phyloP scores from a whole-genome alignment of 352 stramenopile species.

The Pythium rishiriense region DNA sequence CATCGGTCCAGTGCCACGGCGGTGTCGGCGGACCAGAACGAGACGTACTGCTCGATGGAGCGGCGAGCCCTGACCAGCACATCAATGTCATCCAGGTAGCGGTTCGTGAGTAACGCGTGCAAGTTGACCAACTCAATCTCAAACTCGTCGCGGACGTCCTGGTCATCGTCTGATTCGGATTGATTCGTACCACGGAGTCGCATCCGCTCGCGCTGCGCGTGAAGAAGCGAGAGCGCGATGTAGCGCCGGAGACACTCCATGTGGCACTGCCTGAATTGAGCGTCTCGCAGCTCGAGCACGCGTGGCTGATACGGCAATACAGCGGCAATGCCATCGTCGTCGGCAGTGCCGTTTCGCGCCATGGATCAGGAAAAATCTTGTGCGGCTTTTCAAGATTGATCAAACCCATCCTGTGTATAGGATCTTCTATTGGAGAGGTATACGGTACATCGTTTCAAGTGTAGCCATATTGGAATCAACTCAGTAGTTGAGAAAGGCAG shows the following conservation, averaged over 20 bases:
- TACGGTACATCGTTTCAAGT: neutral
- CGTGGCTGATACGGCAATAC: neutral
- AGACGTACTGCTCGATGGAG: conserved; percentile 16
- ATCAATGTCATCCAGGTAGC: neutral
- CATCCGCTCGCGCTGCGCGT: conserved; percentile 13
- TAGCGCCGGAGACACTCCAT: conserved; percentile 23
- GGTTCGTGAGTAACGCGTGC: conserved; percentile 22
- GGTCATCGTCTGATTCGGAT: conserved; percentile 11
- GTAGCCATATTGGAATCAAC: conserved; percentile 17
- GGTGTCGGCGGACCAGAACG: conserved; percentile 9
- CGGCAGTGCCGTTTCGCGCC: neutral
- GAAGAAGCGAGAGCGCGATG: conserved; percentile 16
- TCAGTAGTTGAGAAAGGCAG: conserved; percentile 37
- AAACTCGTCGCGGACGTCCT: conserved; percentile 19
- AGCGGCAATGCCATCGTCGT: neutral
- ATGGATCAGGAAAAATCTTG: neutral
- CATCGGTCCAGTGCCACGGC: conserved; percentile 10
- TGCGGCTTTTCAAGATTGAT: conserved; percentile 23
- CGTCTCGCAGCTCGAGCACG: conserved; percentile 1
- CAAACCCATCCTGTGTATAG: neutral
- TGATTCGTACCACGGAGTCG: neutral
- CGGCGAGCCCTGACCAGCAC: conserved; percentile 9
- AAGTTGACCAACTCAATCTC: conserved; percentile 30
- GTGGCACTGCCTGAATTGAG: conserved; percentile 4
- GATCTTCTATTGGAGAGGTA: conserved; percentile 8